Conservation (phyloP, 2,329 filamentous ascomycete species). For the Fusarium redolens region DNA sequence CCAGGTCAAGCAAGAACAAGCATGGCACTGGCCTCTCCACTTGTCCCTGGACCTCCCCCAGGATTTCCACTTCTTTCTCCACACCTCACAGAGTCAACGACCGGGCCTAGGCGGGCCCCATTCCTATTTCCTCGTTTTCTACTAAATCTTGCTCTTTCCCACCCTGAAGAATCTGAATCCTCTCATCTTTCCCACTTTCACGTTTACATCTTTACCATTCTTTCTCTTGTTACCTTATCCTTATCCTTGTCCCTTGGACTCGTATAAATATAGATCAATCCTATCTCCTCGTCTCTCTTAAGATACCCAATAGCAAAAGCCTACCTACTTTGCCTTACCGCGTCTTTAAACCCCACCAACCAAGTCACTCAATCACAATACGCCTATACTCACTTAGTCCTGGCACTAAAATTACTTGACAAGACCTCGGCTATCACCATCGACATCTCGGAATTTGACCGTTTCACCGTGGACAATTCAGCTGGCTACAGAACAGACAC, state of each 20-base stretch:
- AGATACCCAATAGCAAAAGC: conserved; percentile 25
- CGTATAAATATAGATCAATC: conserved; percentile 16
- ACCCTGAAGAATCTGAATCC: conserved; percentile 26
- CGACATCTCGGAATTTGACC: conserved; percentile 17
- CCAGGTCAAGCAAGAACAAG: conserved; percentile 2
- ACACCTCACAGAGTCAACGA: conserved; percentile 29
- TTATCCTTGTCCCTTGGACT: not conserved
- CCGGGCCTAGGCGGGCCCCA: conserved; percentile 5
- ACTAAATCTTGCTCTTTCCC: conserved; percentile 42
- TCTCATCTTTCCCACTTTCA: conserved; percentile 25
- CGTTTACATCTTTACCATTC: conserved; percentile 6
- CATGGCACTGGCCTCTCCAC: conserved; percentile 36
- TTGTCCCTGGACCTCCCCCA: conserved; percentile 43
- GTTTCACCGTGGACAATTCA: conserved; percentile 20
- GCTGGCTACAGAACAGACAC: conserved; percentile 28
- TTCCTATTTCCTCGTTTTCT: conserved; percentile 41
- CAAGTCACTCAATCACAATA: conserved; percentile 12
- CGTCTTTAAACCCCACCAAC: conserved; percentile 30
- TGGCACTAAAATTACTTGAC: conserved; percentile 20
- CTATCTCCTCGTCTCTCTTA: not conserved
- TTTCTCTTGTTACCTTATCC: conserved; percentile 7
- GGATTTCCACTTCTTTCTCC: conserved; percentile 46
- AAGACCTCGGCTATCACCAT: conserved; percentile 35
- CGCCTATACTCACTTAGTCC: conserved; percentile 22
- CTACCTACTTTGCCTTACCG: conserved; percentile 4